Percentiles rank a stretch among this genome's conserved stretches.
Conservation (phyloP, 164 flowering plant genomes). For the Sedum album region DNA sequence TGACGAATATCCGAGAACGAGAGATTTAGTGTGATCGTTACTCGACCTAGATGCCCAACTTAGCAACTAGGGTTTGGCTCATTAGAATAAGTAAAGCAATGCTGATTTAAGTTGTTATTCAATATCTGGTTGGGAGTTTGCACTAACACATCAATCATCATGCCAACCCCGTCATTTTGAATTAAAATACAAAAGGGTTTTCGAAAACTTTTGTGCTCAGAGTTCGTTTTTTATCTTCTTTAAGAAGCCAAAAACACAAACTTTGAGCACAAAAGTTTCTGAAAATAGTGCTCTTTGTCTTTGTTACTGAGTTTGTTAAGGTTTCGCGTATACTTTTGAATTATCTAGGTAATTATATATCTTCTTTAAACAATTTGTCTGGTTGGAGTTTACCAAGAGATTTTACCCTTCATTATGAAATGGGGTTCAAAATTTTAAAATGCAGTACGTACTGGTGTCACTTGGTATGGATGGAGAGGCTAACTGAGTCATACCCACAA, state of each 20-base stretch:
- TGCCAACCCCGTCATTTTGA: background rate
- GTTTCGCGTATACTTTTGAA: background rate
- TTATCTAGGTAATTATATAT: background rate
- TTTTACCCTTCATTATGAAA: background rate
- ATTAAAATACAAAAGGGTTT: background rate
- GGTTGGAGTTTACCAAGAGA: too few relatives aligned
- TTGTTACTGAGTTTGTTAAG: too few relatives aligned
- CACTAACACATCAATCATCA: background rate
- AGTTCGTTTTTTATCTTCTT: too few relatives aligned
- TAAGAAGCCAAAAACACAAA: too few relatives aligned
- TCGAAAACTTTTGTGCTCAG: background rate
- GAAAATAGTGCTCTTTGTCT: too few relatives aligned
- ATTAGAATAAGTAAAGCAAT: background rate
- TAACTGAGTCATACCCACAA: constrained; percentile 5
- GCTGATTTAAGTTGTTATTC: background rate
- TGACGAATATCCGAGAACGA: background rate
- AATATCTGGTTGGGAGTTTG: background rate
- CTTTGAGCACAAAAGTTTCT: background rate
- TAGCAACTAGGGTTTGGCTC: background rate
- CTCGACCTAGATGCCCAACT: background rate
- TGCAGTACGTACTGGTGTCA: background rate
- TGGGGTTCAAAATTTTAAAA: background rate
- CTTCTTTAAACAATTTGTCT: background rate
- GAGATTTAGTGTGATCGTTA: background rate
- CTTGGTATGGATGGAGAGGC: background rate